A percentile compares a stretch with the other conserved stretches of the same genome.
These are phyloP conservation scores for Agastache rugosa DNA, from an alignment of 257 asterid species.

Conservation along the genomic window DNA sequence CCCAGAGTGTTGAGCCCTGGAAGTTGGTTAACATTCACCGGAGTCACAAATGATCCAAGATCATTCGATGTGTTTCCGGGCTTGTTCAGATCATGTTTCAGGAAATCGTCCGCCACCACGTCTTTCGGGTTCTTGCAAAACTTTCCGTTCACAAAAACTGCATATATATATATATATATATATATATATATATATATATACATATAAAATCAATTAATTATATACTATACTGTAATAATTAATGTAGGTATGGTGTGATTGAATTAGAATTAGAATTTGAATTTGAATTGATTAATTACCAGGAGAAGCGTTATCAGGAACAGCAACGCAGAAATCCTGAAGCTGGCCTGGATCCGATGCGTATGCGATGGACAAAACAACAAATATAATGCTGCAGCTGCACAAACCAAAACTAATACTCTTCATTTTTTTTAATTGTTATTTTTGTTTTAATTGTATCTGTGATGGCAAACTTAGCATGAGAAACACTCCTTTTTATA, in stretches of 20 bases:
- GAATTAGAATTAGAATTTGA: too few relatives aligned
- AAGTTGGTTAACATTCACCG: constrained; percentile 12
- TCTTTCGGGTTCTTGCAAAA: neutral
- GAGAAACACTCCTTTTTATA: constrained; percentile 7
- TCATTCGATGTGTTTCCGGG: neutral
- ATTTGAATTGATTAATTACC: neutral
- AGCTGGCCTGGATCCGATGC: constrained; percentile 30
- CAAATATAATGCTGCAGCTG: neutral
- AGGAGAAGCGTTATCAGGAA: constrained; percentile 12
- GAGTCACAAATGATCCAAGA: neutral
- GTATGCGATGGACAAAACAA: neutral
- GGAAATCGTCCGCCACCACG: constrained; percentile 19
- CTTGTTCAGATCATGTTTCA: constrained; percentile 11
- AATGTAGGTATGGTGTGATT: too few relatives aligned
- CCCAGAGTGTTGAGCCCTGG: constrained; percentile 22
- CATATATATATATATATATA: neutral
- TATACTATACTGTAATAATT: too few relatives aligned
- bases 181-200: too few relatives aligned
- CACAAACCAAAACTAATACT: neutral
- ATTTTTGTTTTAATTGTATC: too few relatives aligned
- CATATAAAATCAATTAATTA: too few relatives aligned
- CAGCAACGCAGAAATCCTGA: constrained; percentile 36
- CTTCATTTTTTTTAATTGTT: neutral
- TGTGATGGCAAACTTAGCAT: neutral
- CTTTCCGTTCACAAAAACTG: constrained; percentile 15